Evolutionary conservation across 805 yeast genomes (phyloP), one percentile per base, ranked within the genome.

Genomic region (Nakazawaea wyomingensis): DNA sequence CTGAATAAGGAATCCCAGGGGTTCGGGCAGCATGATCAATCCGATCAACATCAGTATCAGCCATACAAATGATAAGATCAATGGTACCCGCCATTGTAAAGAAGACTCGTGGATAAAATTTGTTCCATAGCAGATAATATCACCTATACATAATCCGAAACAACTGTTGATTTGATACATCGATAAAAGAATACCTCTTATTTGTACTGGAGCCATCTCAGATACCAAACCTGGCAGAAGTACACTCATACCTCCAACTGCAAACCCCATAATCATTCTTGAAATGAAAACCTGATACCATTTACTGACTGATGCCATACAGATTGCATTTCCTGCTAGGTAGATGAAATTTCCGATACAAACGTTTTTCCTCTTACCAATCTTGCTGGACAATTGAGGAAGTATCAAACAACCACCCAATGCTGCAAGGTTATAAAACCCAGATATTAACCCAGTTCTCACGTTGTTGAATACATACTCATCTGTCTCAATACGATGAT

Each of bases 1-100:
- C 50, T 61, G 62, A 31, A 69, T 66, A 49, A 66, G 59, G 67
- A 68, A 66, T 58, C 68, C 60, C 42, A 68, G 71, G 14, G 69
- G 64, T 57, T 66, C 71, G 4, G 71, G 71, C 48, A 65, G 57
- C 44, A 65, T 56, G 56, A 65, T 59, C 46, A 55, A 47, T 41
- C 69, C 69, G 33, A 55, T 3, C 46, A 66, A 52, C 45, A 65
- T 36, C 4, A 37, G 13, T 11, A 36, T 4, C 21, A 29, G 41
- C 41, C 41, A 36, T 4, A 42, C 9, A 32, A 36, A 30, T 14
- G 40, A 36, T 13, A 42, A 9, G 4, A 36, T 17, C 26, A 59
- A 20, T 59, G 13, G 27, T 57, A 45, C 48, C 68, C 71, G 19
- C 69, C 69, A 39, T 20, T 20, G 28, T 9, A 20, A 10, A 9